These are phyloP conservation scores for Xylaria sp. DNA, from an alignment of 2,329 filamentous ascomycete genomes.

Conservation along the genomic window DNA sequence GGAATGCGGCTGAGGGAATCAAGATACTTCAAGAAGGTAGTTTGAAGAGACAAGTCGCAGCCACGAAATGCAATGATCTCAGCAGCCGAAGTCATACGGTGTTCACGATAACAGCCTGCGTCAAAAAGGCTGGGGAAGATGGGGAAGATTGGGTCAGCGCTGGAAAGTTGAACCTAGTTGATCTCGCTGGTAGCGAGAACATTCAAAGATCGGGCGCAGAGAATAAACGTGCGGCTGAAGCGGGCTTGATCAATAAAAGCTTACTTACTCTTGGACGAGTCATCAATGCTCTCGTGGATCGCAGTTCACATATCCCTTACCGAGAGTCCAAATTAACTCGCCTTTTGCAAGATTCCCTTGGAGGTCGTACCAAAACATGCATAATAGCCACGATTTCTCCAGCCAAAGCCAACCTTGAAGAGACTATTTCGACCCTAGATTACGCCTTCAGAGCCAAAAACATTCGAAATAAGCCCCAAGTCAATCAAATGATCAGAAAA, in stretches of 20 bases:
- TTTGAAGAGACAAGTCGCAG: constrained; percentile 95
- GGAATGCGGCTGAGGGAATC: constrained; percentile 84
- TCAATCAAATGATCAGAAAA: constrained; percentile 92
- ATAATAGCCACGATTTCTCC: constrained; percentile 98
- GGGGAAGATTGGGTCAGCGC: constrained; percentile 91
- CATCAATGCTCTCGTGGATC: constrained; percentile 96
- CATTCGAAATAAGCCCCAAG: constrained; percentile 96
- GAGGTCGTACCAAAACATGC: constrained; percentile 95
- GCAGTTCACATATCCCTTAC: constrained; percentile 86
- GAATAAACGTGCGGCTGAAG: constrained; percentile 96
- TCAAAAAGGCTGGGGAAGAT: constrained; percentile 81
- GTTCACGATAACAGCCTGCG: constrained; percentile 93
- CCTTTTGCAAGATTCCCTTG: constrained; percentile 93
- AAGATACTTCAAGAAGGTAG: constrained; percentile 89
- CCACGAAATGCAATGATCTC: constrained; percentile 99
- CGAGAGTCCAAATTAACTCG: constrained; percentile 96
- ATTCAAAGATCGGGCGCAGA: constrained; percentile 97
- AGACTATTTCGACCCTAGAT: constrained; percentile 97
- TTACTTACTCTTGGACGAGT: constrained; percentile 93
- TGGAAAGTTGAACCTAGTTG: constrained; percentile 95
- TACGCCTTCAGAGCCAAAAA: constrained; percentile 99
- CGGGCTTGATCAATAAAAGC: constrained; percentile 97
- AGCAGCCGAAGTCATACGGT: constrained; percentile 97
- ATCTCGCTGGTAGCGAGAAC: constrained; percentile 96
- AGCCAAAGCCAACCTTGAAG: constrained; percentile 93